These are phyloP conservation scores for Cinnamomum chago DNA, from an alignment of 164 flowering plant genomes.

Conservation along the genomic window DNA sequence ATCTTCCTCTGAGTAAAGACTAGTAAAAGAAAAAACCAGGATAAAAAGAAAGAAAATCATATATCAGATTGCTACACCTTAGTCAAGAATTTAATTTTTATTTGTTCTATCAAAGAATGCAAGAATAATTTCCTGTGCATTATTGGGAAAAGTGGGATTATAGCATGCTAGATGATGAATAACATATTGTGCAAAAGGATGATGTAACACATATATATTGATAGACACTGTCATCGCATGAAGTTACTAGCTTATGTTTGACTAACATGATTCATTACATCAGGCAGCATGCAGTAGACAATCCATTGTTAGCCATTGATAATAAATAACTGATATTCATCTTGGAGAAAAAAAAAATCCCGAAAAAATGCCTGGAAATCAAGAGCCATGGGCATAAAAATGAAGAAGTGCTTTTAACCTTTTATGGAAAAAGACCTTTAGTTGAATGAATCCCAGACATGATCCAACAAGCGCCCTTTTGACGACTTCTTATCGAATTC, in stretches of 20 bases:
- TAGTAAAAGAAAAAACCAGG: conserved; percentile 15
- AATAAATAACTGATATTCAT: neutral
- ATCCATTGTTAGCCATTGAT: neutral
- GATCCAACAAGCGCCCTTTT: too few species aligned
- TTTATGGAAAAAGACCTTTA: too few species aligned
- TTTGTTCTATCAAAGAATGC: neutral
- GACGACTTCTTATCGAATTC: too few species aligned
- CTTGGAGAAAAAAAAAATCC: neutral
- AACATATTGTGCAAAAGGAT: neutral
- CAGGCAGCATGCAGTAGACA: neutral
- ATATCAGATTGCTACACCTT: conserved; percentile 11
- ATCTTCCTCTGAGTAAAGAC: conserved; percentile 83
- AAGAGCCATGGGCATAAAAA: too few species aligned
- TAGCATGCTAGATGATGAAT: neutral
- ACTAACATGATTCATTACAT: too few species aligned
- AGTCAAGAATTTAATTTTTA: neutral
- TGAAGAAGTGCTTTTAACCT: too few species aligned
- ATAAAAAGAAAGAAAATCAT: conserved; percentile 10
- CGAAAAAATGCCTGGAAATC: too few species aligned
- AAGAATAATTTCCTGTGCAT: neutral
- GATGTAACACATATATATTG: neutral
- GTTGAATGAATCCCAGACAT: too few species aligned
- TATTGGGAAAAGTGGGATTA: neutral
- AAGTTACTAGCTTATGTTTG: neutral
- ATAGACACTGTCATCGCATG: neutral